Percentiles rank a stretch among this genome's conserved stretches.
Conservation (phyloP, 345 rosid species). For the Atalantia buxifolia region DNA sequence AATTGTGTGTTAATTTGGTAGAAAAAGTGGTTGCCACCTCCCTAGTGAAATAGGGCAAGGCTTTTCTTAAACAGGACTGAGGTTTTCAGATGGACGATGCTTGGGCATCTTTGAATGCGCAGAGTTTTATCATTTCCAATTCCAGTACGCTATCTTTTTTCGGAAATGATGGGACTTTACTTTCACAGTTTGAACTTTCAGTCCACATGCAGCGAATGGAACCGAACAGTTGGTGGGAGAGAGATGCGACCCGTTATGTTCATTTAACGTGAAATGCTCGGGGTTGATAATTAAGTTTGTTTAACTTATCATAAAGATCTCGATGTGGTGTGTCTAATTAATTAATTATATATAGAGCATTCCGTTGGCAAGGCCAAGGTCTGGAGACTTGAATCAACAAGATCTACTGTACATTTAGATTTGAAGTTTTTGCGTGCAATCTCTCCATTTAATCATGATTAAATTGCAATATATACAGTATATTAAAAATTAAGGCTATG, state of each 20-base stretch:
- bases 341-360: neutral
- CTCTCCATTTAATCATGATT: neutral
- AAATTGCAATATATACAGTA: too few species aligned
- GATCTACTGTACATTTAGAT: neutral
- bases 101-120: neutral
- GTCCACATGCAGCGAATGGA: neutral
- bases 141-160: neutral
- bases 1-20: too few species aligned
- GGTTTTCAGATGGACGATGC: neutral
- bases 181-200: neutral
- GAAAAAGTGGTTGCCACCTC: too few species aligned
- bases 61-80: neutral
- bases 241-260: neutral
- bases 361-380: neutral
- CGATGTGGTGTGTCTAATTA: neutral
- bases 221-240: neutral
- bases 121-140: neutral
- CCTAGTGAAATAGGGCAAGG: neutral
- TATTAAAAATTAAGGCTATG: too few species aligned
- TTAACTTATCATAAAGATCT: neutral
- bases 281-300: neutral
- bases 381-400: neutral
- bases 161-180: neutral
- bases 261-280: neutral
- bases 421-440: neutral